A percentile compares a stretch with the other conserved stretches of the same genome.
Conservation (phyloP, 2,329 filamentous ascomycete genomes). For the Acrodontium crateriforme region DNA sequence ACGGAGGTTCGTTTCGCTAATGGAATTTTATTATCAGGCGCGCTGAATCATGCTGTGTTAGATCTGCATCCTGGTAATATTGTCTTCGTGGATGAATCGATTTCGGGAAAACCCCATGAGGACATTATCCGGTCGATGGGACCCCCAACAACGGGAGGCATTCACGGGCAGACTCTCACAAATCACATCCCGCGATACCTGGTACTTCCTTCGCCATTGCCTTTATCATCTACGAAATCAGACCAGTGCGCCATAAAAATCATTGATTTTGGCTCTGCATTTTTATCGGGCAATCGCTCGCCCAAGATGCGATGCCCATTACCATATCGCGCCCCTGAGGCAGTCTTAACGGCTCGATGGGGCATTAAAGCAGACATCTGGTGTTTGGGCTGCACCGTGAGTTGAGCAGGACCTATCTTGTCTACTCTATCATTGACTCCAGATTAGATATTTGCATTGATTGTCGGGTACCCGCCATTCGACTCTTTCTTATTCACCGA, state of each 20-base stretch:
- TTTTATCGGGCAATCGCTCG: conserved; percentile 13
- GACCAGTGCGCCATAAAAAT: conserved; percentile 23
- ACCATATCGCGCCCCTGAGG: conserved; percentile 1
- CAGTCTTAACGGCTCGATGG: neutral
- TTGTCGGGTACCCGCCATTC: conserved; percentile 3
- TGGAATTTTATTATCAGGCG: neutral
- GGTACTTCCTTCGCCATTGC: too few relatives aligned
- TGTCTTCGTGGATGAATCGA: too few relatives aligned
- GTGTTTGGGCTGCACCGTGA: conserved; percentile 2
- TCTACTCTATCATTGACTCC: too few relatives aligned
- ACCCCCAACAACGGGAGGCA: too few relatives aligned
- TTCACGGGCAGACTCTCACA: too few relatives aligned
- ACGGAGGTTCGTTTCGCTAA: conserved; percentile 12
- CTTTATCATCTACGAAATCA: too few relatives aligned
- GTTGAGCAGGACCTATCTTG: too few relatives aligned
- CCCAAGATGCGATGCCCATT: conserved; percentile 14
- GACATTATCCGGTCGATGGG: too few relatives aligned
- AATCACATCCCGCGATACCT: too few relatives aligned
- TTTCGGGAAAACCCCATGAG: too few relatives aligned
- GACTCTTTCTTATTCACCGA: too few relatives aligned
- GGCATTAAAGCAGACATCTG: conserved; percentile 3
- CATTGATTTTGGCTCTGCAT: conserved; percentile 27
- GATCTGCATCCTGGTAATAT: conserved; percentile 18
- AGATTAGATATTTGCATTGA: conserved; percentile 1
- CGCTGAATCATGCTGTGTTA: conserved; percentile 4